phyloP scores from a whole-genome alignment of 2,329 filamentous ascomycete genomes.

The Claviceps maximensis region DNA sequence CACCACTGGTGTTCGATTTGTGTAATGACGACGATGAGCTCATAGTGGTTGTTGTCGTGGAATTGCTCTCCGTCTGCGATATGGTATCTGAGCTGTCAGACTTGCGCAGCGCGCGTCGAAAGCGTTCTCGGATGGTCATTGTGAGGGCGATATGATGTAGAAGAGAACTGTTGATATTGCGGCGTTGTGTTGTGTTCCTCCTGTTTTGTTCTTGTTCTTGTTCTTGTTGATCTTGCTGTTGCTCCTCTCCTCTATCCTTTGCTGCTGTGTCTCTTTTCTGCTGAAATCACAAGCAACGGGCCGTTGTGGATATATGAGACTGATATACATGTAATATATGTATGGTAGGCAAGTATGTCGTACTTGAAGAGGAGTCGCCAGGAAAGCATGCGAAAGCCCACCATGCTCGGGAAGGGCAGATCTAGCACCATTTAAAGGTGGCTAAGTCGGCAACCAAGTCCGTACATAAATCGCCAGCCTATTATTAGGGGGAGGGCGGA shows the following conservation, averaged over 20 bases:
- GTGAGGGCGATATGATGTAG: slow-evolving; percentile 1
- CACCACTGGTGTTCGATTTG: slow-evolving; percentile 16
- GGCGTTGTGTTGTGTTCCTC: background rate
- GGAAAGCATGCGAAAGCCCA: background rate
- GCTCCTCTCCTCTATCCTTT: background rate
- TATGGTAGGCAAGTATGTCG: background rate
- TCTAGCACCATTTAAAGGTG: slow-evolving; percentile 1
- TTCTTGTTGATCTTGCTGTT: background rate
- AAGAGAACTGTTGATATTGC: background rate
- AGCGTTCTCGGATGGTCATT: slow-evolving; percentile 30
- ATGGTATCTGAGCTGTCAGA: slow-evolving; percentile 18
- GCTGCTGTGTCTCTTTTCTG: background rate
- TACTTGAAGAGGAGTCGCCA: background rate
- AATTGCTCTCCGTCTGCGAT: slow-evolving; percentile 20
- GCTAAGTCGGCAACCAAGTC: background rate
- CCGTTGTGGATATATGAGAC: background rate
- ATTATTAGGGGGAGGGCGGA: background rate
- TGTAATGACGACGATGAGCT: slow-evolving; percentile 17
- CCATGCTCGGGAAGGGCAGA: background rate
- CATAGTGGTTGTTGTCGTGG: slow-evolving; percentile 15
- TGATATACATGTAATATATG: background rate
- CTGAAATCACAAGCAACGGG: background rate
- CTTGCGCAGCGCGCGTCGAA: slow-evolving; percentile 27
- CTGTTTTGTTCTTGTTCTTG: background rate
- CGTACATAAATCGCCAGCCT: background rate